Percentiles rank a stretch among this genome's conserved stretches.
phyloP scores from a whole-genome alignment of 2,329 filamentous ascomycete genomes.

The Sporothrix brasiliensis region DNA sequence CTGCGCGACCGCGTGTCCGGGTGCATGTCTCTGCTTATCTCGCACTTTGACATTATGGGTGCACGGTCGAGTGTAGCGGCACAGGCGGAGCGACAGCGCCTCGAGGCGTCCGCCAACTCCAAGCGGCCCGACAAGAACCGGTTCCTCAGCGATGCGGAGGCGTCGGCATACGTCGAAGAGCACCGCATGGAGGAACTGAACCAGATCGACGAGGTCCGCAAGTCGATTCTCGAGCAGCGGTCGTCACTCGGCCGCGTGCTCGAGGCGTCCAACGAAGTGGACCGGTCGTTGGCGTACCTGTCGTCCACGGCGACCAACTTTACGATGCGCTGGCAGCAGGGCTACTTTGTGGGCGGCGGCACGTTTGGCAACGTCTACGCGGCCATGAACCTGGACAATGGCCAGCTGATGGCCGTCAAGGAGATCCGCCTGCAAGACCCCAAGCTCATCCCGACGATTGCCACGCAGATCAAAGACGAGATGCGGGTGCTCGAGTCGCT shows the following conservation, averaged over 20 bases:
- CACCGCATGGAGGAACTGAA: conserved; percentile 74
- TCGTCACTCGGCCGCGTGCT: conserved; percentile 87
- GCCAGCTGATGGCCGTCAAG: conserved; percentile 97
- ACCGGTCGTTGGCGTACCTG: conserved; percentile 89
- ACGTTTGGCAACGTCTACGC: conserved; percentile 98
- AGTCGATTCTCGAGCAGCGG: conserved; percentile 78
- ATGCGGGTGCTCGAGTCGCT: conserved; percentile 95
- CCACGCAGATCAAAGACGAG: conserved; percentile 91
- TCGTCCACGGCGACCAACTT: conserved; percentile 95
- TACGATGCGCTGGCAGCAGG: conserved; percentile 95
- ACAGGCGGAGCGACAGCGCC: conserved; percentile 86
- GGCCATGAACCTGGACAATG: conserved; percentile 94
- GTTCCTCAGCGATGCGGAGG: conserved; percentile 81
- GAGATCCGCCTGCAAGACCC: conserved; percentile 97
- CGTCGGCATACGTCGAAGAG: conserved; percentile 70
- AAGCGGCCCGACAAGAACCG: conserved; percentile 75
- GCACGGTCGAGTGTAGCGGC: conserved; percentile 90
- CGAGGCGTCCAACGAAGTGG: conserved; percentile 93
- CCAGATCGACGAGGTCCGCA: conserved; percentile 75
- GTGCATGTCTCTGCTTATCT: conserved; percentile 96
- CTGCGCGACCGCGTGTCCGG: conserved; percentile 88
- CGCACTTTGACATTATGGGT: conserved; percentile 99
- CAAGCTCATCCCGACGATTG: conserved; percentile 91
- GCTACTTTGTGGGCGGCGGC: conserved; percentile 95
- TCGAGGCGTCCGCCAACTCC: conserved; percentile 78